Evolutionary conservation across 164 flowering plant genomes (phyloP).

Genomic region (Houttuynia cordata): DNA sequence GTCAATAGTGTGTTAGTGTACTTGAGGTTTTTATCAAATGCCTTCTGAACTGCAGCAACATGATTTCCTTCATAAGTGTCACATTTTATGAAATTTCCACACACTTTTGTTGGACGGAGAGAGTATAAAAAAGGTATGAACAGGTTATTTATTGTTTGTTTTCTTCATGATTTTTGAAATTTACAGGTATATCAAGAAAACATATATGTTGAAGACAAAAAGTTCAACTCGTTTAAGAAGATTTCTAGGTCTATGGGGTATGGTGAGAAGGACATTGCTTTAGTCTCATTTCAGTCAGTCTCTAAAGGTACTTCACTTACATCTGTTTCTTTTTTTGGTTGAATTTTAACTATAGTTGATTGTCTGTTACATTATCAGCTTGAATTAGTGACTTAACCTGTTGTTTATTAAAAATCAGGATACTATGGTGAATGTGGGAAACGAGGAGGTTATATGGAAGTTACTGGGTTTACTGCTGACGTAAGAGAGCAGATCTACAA

Average conservation of each 20-base stretch:
- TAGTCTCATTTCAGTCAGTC: conserved; percentile 93
- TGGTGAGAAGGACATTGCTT: conserved; percentile 65
- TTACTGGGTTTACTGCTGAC: conserved; percentile 77
- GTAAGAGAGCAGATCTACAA: conserved; percentile 93
- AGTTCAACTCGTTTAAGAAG: conserved; percentile 92
- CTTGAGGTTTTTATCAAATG: too few relatives aligned
- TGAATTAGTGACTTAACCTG: not conserved
- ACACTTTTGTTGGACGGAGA: too few relatives aligned
- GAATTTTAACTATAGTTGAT: not conserved
- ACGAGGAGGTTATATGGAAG: conserved; percentile 99
- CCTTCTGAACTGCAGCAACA: too few relatives aligned
- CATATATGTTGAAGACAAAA: conserved; percentile 78
- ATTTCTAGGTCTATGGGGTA: conserved; percentile 84
- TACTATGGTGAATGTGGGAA: conserved; percentile 97
- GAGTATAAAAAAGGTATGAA: not conserved
- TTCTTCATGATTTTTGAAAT: not conserved
- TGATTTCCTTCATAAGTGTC: too few relatives aligned
- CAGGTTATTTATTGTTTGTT: not conserved
- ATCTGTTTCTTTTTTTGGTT: not conserved
- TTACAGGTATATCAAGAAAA: conserved; percentile 94
- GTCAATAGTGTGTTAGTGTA: too few relatives aligned
- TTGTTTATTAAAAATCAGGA: conserved; percentile 27
- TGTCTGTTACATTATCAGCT: not conserved
- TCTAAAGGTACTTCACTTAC: conserved; percentile 58
- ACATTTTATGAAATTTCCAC: too few relatives aligned